Percentiles rank a stretch among this genome's conserved stretches.
These are phyloP conservation scores for Diaporthe aspalathi DNA, from an alignment of 2,329 filamentous ascomycete genomes.

Conservation along the genomic window DNA sequence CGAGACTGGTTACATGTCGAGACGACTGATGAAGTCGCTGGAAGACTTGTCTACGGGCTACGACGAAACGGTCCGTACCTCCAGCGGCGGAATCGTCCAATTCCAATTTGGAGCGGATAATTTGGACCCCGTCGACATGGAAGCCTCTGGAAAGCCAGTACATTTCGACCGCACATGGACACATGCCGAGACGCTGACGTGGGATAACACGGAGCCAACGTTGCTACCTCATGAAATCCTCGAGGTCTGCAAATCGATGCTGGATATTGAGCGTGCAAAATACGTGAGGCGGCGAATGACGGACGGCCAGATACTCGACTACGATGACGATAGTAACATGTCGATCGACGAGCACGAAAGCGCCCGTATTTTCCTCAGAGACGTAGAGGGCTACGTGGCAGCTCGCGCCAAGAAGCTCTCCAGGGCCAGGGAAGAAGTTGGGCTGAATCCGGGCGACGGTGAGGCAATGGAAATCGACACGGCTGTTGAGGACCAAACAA, in stretches of 20 bases:
- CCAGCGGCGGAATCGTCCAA: constrained; percentile 88
- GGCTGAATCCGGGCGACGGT: constrained; percentile 56
- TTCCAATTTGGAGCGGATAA: constrained; percentile 98
- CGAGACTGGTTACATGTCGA: constrained; percentile 99
- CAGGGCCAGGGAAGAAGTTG: constrained; percentile 61
- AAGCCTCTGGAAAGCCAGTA: constrained; percentile 91
- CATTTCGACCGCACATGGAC: constrained; percentile 92
- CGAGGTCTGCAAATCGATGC: constrained; percentile 72
- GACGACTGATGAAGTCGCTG: constrained; percentile 96
- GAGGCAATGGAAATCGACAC: constrained; percentile 46
- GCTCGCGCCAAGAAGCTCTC: constrained; percentile 71
- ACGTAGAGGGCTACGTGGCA: constrained; percentile 78
- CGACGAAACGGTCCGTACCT: constrained; percentile 94
- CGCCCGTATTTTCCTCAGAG: constrained; percentile 82
- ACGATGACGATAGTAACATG: constrained; percentile 76
- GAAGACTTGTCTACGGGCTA: constrained; percentile 95
- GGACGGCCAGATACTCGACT: constrained; percentile 71
- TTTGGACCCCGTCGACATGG: constrained; percentile 97
- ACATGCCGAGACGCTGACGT: constrained; percentile 81
- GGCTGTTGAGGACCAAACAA: constrained; percentile 42
- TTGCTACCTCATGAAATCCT: constrained; percentile 81
- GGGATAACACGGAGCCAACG: constrained; percentile 79
- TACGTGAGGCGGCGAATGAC: constrained; percentile 71
- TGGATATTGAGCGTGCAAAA: constrained; percentile 75
- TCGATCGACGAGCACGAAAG: constrained; percentile 84